These are phyloP conservation scores for Lyophyllum shimeji DNA, from an alignment of 768 basidiomycete genomes.

Conservation along the genomic window DNA sequence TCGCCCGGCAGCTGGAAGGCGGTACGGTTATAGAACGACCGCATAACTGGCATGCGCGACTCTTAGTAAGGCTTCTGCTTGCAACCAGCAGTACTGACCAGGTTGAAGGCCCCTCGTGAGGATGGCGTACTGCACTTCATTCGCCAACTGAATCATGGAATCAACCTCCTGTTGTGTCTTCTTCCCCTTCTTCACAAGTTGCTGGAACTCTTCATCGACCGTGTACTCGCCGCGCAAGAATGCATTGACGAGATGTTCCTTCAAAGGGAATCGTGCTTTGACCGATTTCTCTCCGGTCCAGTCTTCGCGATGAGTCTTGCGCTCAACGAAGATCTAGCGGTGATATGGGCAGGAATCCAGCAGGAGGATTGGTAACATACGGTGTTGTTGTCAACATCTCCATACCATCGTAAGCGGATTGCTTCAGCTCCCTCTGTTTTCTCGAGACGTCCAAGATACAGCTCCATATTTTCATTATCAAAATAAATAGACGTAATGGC, in stretches of 20 bases:
- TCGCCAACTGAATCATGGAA: slow-evolving; percentile 93
- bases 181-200: slow-evolving; percentile 83
- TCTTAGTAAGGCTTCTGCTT: background rate
- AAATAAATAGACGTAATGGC: slow-evolving; percentile 98
- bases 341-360: background rate
- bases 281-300: slow-evolving; percentile 99
- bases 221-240: slow-evolving; percentile 90
- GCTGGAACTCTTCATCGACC: slow-evolving; percentile 91
- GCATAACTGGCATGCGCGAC: slow-evolving; percentile 61
- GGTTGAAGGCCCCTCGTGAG: slow-evolving; percentile 79
- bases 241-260: slow-evolving; percentile 90
- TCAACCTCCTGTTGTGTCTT: slow-evolving; percentile 92
- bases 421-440: slow-evolving; percentile 99
- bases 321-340: slow-evolving; percentile 77
- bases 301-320: slow-evolving; percentile 93
- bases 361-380: slow-evolving; percentile 39
- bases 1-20: slow-evolving; percentile 99
- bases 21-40: slow-evolving; percentile 97
- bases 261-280: slow-evolving; percentile 94
- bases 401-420: slow-evolving; percentile 96
- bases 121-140: slow-evolving; percentile 92
- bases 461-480: slow-evolving; percentile 92
- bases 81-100: slow-evolving; percentile 45
- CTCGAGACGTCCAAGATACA: slow-evolving; percentile 95
- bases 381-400: slow-evolving; percentile 78